Conservation (phyloP, 257 asterid species). For the Penstemon davidsonii region DNA sequence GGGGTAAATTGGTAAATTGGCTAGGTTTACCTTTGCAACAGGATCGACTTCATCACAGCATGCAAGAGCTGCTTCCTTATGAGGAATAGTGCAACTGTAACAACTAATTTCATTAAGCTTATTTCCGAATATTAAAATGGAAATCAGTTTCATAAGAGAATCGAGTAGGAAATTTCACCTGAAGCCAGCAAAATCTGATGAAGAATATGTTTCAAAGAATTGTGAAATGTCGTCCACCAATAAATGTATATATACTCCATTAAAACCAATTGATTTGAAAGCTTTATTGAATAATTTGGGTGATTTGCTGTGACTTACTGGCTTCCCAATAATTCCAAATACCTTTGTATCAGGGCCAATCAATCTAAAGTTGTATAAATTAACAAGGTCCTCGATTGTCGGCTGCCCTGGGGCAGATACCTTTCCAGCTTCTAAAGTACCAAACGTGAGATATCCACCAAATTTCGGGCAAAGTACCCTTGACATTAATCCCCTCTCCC, state of each 20-base stretch:
- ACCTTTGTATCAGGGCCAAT: slow-evolving; percentile 83
- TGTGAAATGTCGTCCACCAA: slow-evolving; percentile 76
- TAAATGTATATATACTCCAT: slow-evolving; percentile 75
- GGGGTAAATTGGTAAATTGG: background rate
- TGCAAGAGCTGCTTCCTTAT: slow-evolving; percentile 73
- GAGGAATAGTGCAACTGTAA: slow-evolving; percentile 93
- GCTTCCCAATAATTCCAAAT: slow-evolving; percentile 88
- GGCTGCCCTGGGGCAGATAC: slow-evolving; percentile 99
- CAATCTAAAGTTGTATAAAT: slow-evolving; percentile 74
- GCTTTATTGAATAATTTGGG: slow-evolving; percentile 81
- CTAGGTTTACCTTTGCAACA: slow-evolving; percentile 69
- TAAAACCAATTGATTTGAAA: slow-evolving; percentile 64
- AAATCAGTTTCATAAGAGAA: background rate
- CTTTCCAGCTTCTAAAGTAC: slow-evolving; percentile 74
- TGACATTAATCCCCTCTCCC: slow-evolving; percentile 56
- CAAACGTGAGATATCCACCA: slow-evolving; percentile 97
- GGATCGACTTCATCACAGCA: slow-evolving; percentile 88
- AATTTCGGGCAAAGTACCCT: slow-evolving; percentile 89
- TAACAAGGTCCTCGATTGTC: slow-evolving; percentile 73
- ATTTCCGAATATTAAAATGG: background rate
- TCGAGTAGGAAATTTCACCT: slow-evolving; percentile 51
- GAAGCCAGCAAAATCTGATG: slow-evolving; percentile 86
- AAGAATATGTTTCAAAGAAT: slow-evolving; percentile 73
- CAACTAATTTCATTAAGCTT: slow-evolving; percentile 23
- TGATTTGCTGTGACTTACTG: slow-evolving; percentile 95